Base-by-base conservation (phyloP, 106 monocot genomes). In the Posidonia australis region DNA sequence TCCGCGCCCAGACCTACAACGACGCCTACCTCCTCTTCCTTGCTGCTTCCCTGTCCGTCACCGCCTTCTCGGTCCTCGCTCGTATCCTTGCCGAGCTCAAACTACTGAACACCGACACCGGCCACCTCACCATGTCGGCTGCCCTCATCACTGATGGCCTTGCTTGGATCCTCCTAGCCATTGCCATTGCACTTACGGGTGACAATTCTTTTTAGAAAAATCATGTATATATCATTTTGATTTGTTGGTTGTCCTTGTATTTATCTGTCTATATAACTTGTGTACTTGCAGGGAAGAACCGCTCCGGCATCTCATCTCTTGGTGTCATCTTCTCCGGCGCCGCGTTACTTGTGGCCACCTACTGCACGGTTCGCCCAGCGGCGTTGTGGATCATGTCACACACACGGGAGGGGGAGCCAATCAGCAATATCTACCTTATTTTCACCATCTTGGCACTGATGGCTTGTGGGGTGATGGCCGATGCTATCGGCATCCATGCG, bases 81-180 rank as follows among this genome's bases (percentile, higher is more conserved):
- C 70, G 92, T 28, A 85, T 92, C 14, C 79, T 92, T 20, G 92
- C 92, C 9, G 88, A 92, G 80, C 77, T 92, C n/a, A 92, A 92
- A 73, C 72, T 92, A 26, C 82, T 92, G 44, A 88, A 82, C 30
- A 85, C 85, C 9, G 20, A 19, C 11, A 57, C 85, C 6, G 92
- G 88, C 0, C 80, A 85, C 76, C 82, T 64, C 2, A 88, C 92
- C 20, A 78, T 92, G 85, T 80, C 88, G 0, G 87, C 88, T 1
- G 92, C 92, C 0, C 84, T 85, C 12, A 78, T 92, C 71, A 92
- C 85, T 52, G 92, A 92, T 61, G 68, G 85, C 9, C 84, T 72
- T 0, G 92, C 92, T 1, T 92, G 92, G 92, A 74, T 92, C 11
- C 72, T 92, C 0, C 83, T 92, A 27, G 92, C 92, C 1, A 73